Conservation (phyloP, 1,284 basidiomycete genomes). For the Pascua sp. region DNA sequence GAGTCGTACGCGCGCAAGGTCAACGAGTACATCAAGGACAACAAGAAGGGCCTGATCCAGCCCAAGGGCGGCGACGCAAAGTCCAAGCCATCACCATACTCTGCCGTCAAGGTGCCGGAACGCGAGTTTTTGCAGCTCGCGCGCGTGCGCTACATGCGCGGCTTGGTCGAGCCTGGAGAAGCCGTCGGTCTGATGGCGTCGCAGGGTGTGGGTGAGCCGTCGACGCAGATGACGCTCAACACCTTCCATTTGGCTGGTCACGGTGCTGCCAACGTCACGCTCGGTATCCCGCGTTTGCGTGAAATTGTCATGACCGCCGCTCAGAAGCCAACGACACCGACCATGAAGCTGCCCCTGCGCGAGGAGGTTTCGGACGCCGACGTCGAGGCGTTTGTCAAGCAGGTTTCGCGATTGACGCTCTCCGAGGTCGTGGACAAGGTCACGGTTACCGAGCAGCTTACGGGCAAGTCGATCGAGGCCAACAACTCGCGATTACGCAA, state of each 20-base stretch:
- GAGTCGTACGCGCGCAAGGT: constrained; percentile 85
- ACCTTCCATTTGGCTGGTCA: constrained; percentile 99
- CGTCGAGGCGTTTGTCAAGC: constrained; percentile 81
- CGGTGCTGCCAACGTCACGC: constrained; percentile 97
- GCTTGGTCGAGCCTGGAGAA: constrained; percentile 94
- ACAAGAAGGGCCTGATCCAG: constrained; percentile 71
- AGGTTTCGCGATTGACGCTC: constrained; percentile 78
- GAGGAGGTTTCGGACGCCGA: constrained; percentile 56
- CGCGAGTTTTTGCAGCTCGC: constrained; percentile 74
- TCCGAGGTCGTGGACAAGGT: constrained; percentile 87
- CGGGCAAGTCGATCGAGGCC: constrained; percentile 57
- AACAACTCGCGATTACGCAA: constrained; percentile 64
- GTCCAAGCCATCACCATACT: constrained; percentile 52
- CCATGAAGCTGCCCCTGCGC: constrained; percentile 85
- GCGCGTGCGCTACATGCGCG: constrained; percentile 86
- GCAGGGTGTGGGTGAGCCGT: constrained; percentile 97
- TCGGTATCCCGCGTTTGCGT: constrained; percentile 96
- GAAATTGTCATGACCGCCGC: constrained; percentile 99
- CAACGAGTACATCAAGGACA: constrained; percentile 73
- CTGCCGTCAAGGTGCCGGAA: constrained; percentile 43
- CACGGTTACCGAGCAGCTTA: constrained; percentile 74
- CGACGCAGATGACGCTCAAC: constrained; percentile 99
- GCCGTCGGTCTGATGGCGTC: constrained; percentile 96
- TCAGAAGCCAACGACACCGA: constrained; percentile 92
- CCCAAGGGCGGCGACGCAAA: constrained; percentile 53